Conservation (phyloP, 73 alveolate species). For the Paramecium caudatum region DNA sequence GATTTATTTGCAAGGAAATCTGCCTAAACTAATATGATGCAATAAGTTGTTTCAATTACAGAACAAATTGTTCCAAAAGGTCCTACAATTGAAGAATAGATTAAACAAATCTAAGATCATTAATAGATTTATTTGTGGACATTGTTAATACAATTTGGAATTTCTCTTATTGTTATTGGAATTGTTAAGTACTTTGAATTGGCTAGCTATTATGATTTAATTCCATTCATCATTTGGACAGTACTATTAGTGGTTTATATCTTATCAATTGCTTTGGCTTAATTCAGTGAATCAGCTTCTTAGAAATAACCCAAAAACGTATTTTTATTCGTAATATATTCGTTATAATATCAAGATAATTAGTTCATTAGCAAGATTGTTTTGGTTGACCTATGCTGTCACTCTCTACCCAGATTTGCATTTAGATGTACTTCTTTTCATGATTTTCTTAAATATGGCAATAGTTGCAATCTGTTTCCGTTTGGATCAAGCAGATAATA, state of each 20-base stretch:
- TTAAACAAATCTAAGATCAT: background rate
- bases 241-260: conserved; percentile 24
- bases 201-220: background rate
- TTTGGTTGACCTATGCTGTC: conserved; percentile 18
- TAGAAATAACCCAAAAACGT: conserved; percentile 11
- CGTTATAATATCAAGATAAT: background rate
- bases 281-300: conserved; percentile 2
- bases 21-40: background rate
- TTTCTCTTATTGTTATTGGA: background rate
- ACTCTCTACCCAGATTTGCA: background rate
- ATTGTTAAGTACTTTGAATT: background rate
- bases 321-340: background rate
- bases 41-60: conserved; percentile 11
- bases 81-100: conserved; percentile 2
- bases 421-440: background rate
- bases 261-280: background rate
- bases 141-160: background rate
- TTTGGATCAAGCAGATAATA: background rate
- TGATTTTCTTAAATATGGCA: background rate
- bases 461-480: background rate
- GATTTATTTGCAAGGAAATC: background rate
- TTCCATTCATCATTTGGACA: conserved; percentile 30
- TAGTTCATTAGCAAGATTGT: background rate
- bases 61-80: background rate
- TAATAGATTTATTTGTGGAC: background rate